phyloP scores from a whole-genome alignment of 495 filamentous ascomycete genomes.

The Paragyromitra xinjiangensis region DNA sequence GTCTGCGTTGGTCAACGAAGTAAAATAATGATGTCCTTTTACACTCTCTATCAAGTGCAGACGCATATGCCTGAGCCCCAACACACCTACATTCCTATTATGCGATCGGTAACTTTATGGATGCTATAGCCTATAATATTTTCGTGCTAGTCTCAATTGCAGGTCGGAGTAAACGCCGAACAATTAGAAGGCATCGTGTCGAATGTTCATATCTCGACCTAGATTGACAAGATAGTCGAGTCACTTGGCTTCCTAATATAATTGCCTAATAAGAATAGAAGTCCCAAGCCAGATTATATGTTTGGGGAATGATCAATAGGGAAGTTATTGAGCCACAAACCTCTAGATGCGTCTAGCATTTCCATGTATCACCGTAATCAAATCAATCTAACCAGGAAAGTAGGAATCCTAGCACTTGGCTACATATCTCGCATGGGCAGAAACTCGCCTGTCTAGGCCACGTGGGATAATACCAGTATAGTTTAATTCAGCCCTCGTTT shows the following conservation, averaged over 20 bases:
- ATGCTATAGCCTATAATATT: not conserved
- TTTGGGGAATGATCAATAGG: not conserved
- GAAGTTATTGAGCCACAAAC: not conserved
- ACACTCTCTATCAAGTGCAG: not conserved
- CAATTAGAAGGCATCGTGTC: not conserved
- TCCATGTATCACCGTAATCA: not conserved
- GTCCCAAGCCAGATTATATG: not conserved
- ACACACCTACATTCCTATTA: not conserved
- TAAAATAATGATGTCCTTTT: not conserved
- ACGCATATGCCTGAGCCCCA: not conserved
- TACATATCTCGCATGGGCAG: not conserved
- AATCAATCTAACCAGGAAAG: slow-evolving; percentile 23
- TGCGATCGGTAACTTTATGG: not conserved
- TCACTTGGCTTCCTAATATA: slow-evolving; percentile 9
- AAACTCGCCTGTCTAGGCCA: slow-evolving; percentile 22
- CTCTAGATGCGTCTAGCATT: slow-evolving; percentile 6
- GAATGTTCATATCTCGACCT: not conserved
- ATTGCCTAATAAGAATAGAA: slow-evolving; percentile 17
- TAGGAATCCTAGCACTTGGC: slow-evolving; percentile 7
- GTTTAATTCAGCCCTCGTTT: slow-evolving; percentile 38
- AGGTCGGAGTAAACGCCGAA: not conserved
- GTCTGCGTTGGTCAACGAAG: not conserved
- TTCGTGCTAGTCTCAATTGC: not conserved
- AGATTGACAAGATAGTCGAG: not conserved
- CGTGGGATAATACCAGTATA: slow-evolving; percentile 38